Evolutionary conservation across 2,329 filamentous ascomycete species (phyloP), one percentile per base, ranked within the genome.

Genomic region (Tolypocladium guangdongense): DNA sequence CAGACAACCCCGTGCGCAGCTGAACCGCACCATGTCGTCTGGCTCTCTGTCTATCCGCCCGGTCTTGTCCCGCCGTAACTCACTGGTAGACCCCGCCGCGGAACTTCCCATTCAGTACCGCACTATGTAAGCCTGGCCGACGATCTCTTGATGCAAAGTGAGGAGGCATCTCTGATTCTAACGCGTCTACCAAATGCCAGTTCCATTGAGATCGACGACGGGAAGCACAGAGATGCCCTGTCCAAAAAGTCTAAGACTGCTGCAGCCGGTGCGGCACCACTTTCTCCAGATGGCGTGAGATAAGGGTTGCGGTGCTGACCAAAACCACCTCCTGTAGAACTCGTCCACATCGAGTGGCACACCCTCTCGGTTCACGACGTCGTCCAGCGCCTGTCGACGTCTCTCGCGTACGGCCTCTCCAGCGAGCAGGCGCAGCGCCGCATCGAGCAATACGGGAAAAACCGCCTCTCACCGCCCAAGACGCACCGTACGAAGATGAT

Each of bases 271-370:
- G n/a, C n/a, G n/a, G n/a, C n/a, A n/a, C n/a, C n/a, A n/a, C n/a
- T n/a, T n/a, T n/a, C n/a, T n/a, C n/a, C n/a, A n/a, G n/a, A n/a
- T n/a, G n/a, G n/a, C n/a, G n/a, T n/a, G n/a, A n/a, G n/a, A n/a
- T n/a, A n/a, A n/a, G n/a, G n/a, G n/a, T n/a, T n/a, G n/a, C n/a
- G n/a, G n/a, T n/a, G n/a, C n/a, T n/a, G n/a, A n/a, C n/a, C n/a
- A n/a, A n/a, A n/a, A n/a, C n/a, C n/a, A n/a, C n/a, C n/a, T n/a
- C n/a, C n/a, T 16, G 1, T 52, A 83, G 81, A 84, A 57, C 76
- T 86, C 52, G 78, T 76, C 50, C 74, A 77, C 54, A 73, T 88
- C 49, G 82, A 88, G 62, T 87, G 86, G 83, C 86, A 90, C 65
- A 81, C 71, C 0, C 68, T 87, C 14, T 66, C 80, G 0, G 62